A percentile compares a stretch with the other conserved stretches of the same genome.
Conservation (phyloP, 805 yeast species). For the Candida broadrunensis region DNA sequence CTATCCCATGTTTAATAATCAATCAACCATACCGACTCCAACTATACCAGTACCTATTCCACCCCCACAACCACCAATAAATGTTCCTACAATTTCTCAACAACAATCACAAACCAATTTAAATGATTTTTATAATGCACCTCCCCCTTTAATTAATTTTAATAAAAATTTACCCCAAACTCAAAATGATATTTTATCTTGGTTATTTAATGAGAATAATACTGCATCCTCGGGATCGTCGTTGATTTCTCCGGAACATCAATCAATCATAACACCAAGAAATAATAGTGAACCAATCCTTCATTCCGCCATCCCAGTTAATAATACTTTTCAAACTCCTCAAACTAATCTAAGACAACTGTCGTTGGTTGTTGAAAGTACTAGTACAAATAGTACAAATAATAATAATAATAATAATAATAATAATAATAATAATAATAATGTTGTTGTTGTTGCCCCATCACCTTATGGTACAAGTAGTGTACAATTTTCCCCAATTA, state of each 20-base stretch:
- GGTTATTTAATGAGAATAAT: slow-evolving; percentile 32
- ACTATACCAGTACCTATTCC: not conserved
- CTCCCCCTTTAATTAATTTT: not conserved
- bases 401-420: not conserved
- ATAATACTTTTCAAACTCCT: slow-evolving; percentile 1
- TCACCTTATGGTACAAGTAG: not conserved
- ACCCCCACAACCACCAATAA: slow-evolving; percentile 1
- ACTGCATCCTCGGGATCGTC: slow-evolving; percentile 11
- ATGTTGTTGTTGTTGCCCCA: not conserved
- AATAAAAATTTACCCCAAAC: slow-evolving; percentile 19
- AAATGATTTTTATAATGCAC: slow-evolving; percentile 1
- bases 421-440: not conserved
- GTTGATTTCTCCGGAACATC: not conserved
- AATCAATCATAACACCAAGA: not conserved
- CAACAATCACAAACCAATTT: not conserved
- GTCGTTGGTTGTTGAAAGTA: not conserved
- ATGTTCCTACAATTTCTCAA: not conserved
- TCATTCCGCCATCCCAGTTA: not conserved
- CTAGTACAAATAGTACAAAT: not conserved
- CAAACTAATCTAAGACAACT: not conserved
- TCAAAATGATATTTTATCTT: slow-evolving; percentile 37
- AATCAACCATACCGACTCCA: not conserved
- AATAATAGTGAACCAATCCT: slow-evolving; percentile 1
- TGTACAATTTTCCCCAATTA: not conserved
- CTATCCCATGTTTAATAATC: too few relatives aligned